Percentiles rank a stretch among this genome's conserved stretches.
These are phyloP conservation scores for Pichia sp. DNA, from an alignment of 1,139 yeast species.

Conservation along the genomic window DNA sequence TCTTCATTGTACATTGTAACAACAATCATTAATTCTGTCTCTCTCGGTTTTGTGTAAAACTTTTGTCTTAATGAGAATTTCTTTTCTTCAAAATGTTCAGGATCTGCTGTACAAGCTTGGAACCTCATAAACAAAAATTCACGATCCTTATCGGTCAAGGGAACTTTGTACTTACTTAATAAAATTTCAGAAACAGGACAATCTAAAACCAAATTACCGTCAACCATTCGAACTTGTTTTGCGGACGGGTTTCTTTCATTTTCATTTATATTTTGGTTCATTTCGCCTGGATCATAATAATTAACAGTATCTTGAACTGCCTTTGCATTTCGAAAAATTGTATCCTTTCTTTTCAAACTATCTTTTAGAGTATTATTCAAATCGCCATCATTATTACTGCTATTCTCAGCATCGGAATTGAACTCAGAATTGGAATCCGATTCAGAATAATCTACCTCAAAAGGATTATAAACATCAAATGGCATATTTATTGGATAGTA, in stretches of 20 bases:
- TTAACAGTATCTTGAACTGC: slow-evolving; percentile 13
- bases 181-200: slow-evolving; percentile 67
- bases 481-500: slow-evolving; percentile 28
- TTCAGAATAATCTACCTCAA: slow-evolving; percentile 18
- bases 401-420: neutral
- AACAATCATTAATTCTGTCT: slow-evolving; percentile 68
- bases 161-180: slow-evolving; percentile 47
- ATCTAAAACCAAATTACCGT: slow-evolving; percentile 72
- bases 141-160: slow-evolving; percentile 44
- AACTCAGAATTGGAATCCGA: slow-evolving; percentile 4
- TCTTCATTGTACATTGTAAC: slow-evolving; percentile 80
- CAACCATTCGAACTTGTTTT: slow-evolving; percentile 38
- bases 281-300: slow-evolving; percentile 31
- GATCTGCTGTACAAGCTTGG: slow-evolving; percentile 78
- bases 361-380: neutral
- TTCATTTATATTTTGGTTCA: slow-evolving; percentile 32
- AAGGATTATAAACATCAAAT: slow-evolving; percentile 26
- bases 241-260: slow-evolving; percentile 15
- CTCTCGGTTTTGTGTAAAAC: slow-evolving; percentile 58
- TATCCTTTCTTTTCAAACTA: slow-evolving; percentile 7
- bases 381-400: neutral
- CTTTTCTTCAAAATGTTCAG: slow-evolving; percentile 50
- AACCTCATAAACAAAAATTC: slow-evolving; percentile 76
- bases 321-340: slow-evolving; percentile 14
- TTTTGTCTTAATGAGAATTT: slow-evolving; percentile 63